Percentiles rank a stretch among this genome's conserved stretches.
phyloP scores from a whole-genome alignment of 257 asterid species.

The Gynochthodes officinalis region DNA sequence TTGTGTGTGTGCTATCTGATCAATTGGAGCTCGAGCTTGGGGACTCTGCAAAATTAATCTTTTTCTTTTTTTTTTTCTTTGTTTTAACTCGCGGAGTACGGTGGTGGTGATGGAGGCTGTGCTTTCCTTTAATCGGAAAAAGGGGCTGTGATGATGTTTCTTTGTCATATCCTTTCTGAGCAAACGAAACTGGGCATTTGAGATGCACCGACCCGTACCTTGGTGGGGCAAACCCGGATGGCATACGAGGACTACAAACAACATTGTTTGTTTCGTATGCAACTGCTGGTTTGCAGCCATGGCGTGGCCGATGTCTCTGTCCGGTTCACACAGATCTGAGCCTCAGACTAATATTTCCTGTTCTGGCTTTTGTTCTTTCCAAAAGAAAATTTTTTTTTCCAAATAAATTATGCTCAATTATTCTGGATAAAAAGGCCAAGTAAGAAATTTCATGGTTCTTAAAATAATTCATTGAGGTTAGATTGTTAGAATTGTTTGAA shows the following conservation, averaged over 20 bases:
- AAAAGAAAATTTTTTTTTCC: neutral
- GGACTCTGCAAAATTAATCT: no score
- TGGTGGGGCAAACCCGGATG: conserved; percentile 17
- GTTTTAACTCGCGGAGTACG: neutral
- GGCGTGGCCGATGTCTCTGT: conserved; percentile 1
- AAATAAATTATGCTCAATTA: no score
- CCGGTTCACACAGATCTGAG: conserved; percentile 6
- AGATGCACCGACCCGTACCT: neutral
- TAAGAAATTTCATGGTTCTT: no score
- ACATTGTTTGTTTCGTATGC: conserved; percentile 1
- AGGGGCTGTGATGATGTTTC: conserved; percentile 23
- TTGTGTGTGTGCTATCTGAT: no score
- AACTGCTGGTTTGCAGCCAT: conserved; percentile 19
- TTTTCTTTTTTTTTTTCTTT: neutral
- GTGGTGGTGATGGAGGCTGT: neutral
- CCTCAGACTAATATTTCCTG: neutral
- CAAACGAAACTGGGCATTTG: neutral
- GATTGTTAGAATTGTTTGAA: no score
- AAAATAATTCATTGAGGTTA: no score
- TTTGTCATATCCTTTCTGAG: conserved; percentile 7
- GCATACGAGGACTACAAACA: neutral
- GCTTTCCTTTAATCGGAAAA: neutral
- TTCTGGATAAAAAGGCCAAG: no score
- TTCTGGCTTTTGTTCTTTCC: neutral
- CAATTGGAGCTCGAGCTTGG: no score